Percentiles rank a stretch among this genome's conserved stretches.
Evolutionary conservation across 345 rosid species (phyloP).

Genomic region (Crucihimalaya himalaica): DNA sequence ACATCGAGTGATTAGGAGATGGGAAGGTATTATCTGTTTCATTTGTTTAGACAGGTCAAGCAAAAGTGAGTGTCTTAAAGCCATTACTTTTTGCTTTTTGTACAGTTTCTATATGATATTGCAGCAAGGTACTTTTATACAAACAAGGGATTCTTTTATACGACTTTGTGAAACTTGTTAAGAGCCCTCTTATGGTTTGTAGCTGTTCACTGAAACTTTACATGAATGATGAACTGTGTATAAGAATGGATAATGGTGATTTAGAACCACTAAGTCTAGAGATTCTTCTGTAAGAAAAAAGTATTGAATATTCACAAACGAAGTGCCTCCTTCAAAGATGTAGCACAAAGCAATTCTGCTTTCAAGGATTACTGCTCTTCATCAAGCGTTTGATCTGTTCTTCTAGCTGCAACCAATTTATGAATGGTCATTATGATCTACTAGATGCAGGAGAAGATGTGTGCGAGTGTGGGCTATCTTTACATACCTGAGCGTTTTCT

Average conservation of each 20-base stretch:
- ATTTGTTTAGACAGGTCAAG: not conserved
- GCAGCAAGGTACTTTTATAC: not conserved
- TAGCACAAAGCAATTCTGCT: not conserved
- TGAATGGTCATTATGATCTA: not conserved
- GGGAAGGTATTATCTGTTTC: not conserved
- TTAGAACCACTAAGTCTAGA: not conserved
- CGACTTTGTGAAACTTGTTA: not conserved
- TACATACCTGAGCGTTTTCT: constrained; percentile 11
- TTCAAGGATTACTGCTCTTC: constrained; percentile 2
- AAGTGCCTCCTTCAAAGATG: not conserved
- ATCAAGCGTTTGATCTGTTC: constrained; percentile 5
- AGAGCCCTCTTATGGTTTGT: not conserved
- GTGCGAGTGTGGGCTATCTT: not conserved
- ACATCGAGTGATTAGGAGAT: not conserved
- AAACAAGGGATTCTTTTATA: too few species aligned
- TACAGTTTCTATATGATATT: too few species aligned
- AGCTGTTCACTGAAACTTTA: not conserved
- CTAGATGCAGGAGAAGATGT: not conserved
- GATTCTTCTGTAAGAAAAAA: not conserved
- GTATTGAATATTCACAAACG: not conserved
- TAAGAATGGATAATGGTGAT: not conserved
- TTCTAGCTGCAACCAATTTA: constrained; percentile 15
- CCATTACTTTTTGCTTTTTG: not conserved
- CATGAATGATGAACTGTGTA: not conserved
- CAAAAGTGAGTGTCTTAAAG: not conserved